These are phyloP conservation scores for Leccinum rimulosum DNA, from an alignment of 768 basidiomycete genomes.

Conservation along the genomic window DNA sequence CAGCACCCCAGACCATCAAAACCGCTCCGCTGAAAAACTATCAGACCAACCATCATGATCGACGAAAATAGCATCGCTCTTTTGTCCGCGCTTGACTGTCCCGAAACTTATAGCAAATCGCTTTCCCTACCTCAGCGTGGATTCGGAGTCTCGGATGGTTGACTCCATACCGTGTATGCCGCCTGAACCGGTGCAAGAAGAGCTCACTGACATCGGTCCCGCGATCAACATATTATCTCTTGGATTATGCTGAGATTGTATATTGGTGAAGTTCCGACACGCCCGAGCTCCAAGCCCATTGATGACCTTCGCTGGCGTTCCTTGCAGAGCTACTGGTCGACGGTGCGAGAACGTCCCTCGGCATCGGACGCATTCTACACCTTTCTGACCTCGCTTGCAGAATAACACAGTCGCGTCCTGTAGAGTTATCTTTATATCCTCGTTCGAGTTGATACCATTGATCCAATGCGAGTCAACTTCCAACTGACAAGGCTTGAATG, in stretches of 20 bases:
- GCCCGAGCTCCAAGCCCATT: background rate
- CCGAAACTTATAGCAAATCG: conserved; percentile 10
- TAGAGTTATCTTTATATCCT: no score
- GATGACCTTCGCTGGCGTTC: no score
- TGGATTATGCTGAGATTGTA: conserved; percentile 5
- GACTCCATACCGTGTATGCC: conserved; percentile 15
- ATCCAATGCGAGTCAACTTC: no score
- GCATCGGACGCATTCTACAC: no score
- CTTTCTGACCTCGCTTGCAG: no score
- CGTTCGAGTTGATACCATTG: no score
- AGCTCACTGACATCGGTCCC: background rate
- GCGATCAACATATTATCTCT: conserved; percentile 12
- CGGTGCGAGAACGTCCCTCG: no score
- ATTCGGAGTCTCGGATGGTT: conserved; percentile 7
- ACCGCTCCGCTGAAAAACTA: background rate
- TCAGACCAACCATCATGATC: conserved; percentile 15
- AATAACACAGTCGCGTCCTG: no score
- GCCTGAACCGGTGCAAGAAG: conserved; percentile 7
- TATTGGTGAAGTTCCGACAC: conserved; percentile 1
- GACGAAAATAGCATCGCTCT: conserved; percentile 7
- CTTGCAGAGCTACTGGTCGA: no score
- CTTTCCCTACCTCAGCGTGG: conserved; percentile 8
- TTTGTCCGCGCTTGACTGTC: conserved; percentile 9
- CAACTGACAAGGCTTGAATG: no score
- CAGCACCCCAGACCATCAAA: background rate